These are phyloP conservation scores for Monilinia polystroma DNA, from an alignment of 2,329 filamentous ascomycete genomes.

Conservation along the genomic window DNA sequence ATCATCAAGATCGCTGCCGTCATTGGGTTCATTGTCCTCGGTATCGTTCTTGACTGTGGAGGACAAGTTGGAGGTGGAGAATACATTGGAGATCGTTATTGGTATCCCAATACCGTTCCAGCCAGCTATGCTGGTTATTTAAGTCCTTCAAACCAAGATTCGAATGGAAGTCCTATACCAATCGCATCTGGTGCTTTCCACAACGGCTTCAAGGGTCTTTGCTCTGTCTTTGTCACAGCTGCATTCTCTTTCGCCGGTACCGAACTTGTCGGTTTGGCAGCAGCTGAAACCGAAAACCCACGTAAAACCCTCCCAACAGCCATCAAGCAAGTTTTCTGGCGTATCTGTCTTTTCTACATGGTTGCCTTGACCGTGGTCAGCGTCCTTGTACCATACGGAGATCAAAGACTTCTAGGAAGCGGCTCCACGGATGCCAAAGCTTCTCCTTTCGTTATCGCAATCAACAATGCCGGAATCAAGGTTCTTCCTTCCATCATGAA, in stretches of 20 bases:
- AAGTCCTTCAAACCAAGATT: conserved; percentile 19
- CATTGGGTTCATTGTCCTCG: conserved; percentile 63
- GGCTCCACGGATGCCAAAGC: conserved; percentile 41
- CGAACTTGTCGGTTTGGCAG: conserved; percentile 53
- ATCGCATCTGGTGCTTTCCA: conserved; percentile 43
- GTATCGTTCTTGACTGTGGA: conserved; percentile 58
- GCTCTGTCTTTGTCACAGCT: conserved; percentile 52
- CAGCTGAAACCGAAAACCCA: conserved; percentile 52
- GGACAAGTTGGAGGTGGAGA: conserved; percentile 51
- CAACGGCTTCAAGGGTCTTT: conserved; percentile 52
- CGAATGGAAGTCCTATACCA: conserved; percentile 14
- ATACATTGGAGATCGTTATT: conserved; percentile 61
- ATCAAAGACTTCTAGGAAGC: conserved; percentile 43
- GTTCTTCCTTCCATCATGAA: conserved; percentile 60
- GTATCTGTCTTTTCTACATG: conserved; percentile 54
- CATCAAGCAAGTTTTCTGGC: conserved; percentile 56
- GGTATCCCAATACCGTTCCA: conserved; percentile 51
- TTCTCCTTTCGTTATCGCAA: conserved; percentile 59
- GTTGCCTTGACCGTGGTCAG: conserved; percentile 53
- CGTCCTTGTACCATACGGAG: conserved; percentile 48
- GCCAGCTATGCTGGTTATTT: conserved; percentile 45
- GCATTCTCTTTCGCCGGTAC: conserved; percentile 54
- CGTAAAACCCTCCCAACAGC: conserved; percentile 50
- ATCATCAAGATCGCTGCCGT: conserved; percentile 74
- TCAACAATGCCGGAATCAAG: conserved; percentile 51